Evolutionary conservation across 371 early-diverging fungal species (phyloP).

Genomic region (Polyrhizophydium stewartii): DNA sequence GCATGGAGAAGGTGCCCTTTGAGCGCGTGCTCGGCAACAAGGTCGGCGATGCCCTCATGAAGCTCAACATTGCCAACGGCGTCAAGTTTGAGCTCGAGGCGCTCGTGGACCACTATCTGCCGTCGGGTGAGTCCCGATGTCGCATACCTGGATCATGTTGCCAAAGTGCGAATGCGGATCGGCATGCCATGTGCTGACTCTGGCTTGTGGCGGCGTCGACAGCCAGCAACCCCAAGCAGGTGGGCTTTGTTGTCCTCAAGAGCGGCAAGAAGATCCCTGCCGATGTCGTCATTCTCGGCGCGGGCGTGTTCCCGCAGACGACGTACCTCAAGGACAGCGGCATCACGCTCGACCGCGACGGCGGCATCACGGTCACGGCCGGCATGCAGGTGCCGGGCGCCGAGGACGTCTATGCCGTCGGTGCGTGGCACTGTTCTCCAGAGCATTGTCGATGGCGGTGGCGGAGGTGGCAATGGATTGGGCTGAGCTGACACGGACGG

Average conservation of each 20-base stretch:
- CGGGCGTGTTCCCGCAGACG: conserved; percentile 49
- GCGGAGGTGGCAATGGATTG: no score
- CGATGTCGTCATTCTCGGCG: conserved; percentile 49
- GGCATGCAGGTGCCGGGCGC: conserved; percentile 36
- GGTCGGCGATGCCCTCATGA: conserved; percentile 41
- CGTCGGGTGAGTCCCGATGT: conserved; percentile 24
- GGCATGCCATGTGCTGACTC: no score
- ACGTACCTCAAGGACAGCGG: conserved; percentile 32
- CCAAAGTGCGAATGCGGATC: no score
- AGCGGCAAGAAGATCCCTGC: conserved; percentile 35
- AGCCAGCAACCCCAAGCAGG: conserved; percentile 6
- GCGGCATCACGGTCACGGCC: conserved; percentile 39
- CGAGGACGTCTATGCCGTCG: conserved; percentile 44
- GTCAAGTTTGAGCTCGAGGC: conserved; percentile 38
- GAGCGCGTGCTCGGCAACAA: conserved; percentile 43
- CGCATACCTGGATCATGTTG: no score
- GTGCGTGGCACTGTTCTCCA: conserved; percentile 15
- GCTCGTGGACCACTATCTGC: conserved; percentile 27
- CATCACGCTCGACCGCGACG: conserved; percentile 39
- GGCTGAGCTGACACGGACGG: no score
- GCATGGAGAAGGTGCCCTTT: conserved; percentile 49
- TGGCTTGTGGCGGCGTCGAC: no score
- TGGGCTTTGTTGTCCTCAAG: conserved; percentile 38
- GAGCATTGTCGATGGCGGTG: neutral
- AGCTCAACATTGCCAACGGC: conserved; percentile 35